Conservation (phyloP, 2,329 filamentous ascomycete genomes). For the Aspergillus ibericus region DNA sequence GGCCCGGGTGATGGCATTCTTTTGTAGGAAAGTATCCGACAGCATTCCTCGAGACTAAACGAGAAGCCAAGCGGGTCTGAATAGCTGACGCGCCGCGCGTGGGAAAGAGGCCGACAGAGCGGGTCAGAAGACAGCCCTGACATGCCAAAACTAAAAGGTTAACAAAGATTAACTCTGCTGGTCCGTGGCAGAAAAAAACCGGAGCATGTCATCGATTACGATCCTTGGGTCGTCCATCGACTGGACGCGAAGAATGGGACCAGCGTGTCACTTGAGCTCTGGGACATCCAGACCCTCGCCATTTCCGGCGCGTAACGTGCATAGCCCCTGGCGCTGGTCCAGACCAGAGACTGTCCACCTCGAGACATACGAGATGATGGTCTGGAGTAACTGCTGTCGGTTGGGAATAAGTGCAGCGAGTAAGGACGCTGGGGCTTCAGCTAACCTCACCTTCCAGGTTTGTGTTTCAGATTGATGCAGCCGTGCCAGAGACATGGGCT, state of each 20-base stretch:
- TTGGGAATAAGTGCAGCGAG: conserved; percentile 1
- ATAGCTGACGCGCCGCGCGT: background rate
- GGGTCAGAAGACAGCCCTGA: background rate
- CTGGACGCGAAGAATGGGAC: background rate
- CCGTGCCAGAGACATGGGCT: background rate
- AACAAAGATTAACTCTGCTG: background rate
- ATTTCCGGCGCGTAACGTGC: conserved; percentile 1
- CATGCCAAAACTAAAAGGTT: background rate
- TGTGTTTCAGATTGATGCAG: conserved; percentile 2
- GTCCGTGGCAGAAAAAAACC: background rate
- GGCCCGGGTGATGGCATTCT: background rate
- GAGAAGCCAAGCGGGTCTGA: background rate
- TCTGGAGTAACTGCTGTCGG: background rate
- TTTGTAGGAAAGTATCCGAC: background rate
- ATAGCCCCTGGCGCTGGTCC: background rate
- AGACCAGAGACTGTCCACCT: background rate
- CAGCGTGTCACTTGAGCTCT: background rate
- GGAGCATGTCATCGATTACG: background rate
- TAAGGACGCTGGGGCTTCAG: background rate
- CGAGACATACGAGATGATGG: background rate
- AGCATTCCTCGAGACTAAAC: background rate
- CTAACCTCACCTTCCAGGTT: background rate
- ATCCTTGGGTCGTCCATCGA: background rate
- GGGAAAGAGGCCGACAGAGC: background rate
- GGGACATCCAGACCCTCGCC: background rate